A percentile compares a stretch with the other conserved stretches of the same genome.
These are phyloP conservation scores for Metschnikowia henanensis DNA, from an alignment of 805 yeast genomes.

Conservation along the genomic window DNA sequence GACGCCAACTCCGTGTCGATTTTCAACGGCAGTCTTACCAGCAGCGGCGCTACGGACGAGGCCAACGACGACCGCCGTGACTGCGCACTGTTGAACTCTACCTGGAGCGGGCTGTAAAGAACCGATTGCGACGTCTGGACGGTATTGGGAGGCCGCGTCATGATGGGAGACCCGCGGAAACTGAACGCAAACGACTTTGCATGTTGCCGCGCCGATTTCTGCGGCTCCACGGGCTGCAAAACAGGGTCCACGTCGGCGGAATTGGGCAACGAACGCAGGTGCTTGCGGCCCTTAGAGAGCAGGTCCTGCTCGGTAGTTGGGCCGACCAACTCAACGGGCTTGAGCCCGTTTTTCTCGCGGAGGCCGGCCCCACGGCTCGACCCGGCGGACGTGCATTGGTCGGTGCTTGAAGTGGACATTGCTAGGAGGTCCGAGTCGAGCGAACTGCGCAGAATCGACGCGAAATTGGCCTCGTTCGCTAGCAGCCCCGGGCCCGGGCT, in stretches of 20 bases:
- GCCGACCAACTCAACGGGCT: neutral
- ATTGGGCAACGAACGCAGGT: constrained; percentile 17
- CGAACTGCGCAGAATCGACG: constrained; percentile 4
- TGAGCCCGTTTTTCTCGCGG: neutral
- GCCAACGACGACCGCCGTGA: constrained; percentile 41
- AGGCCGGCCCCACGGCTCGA: neutral
- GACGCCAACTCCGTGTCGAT: neutral
- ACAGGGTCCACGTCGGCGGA: constrained; percentile 1
- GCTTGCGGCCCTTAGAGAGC: constrained; percentile 10
- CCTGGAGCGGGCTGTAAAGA: constrained; percentile 17
- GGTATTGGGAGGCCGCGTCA: constrained; percentile 11
- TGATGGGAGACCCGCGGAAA: constrained; percentile 11
- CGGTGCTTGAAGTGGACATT: neutral
- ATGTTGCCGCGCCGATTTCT: constrained; percentile 10
- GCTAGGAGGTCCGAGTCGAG: constrained; percentile 6
- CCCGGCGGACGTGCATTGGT: neutral
- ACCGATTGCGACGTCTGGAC: constrained; percentile 12
- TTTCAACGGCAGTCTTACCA: constrained; percentile 17
- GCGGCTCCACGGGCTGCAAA: neutral
- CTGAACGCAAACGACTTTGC: constrained; percentile 14
- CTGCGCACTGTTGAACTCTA: constrained; percentile 27
- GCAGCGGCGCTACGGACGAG: constrained; percentile 40
- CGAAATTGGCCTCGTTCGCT: neutral
- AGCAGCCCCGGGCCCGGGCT: constrained; percentile 1
- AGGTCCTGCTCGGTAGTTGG: neutral